Evolutionary conservation across 805 yeast genomes (phyloP).

Genomic region (Starmerella apis): DNA sequence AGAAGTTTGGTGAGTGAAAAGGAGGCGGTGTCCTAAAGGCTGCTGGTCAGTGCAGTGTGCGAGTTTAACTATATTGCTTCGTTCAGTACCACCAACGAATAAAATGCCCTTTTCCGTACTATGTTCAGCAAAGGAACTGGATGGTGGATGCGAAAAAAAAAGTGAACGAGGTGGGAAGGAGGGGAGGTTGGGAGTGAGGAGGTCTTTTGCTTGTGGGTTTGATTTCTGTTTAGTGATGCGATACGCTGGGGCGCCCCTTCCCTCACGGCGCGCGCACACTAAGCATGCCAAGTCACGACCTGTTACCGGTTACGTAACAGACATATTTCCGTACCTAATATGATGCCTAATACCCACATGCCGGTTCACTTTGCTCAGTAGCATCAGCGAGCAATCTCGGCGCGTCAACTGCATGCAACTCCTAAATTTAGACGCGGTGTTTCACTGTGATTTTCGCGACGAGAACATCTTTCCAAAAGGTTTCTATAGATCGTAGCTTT

Average conservation of each 20-base stretch:
- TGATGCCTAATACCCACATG: too few relatives aligned
- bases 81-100: neutral
- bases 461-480: too few relatives aligned
- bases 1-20: neutral
- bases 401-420: too few relatives aligned
- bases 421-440: too few relatives aligned
- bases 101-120: neutral
- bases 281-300: conserved; percentile 7
- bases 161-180: conserved; percentile 1
- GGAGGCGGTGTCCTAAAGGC: neutral
- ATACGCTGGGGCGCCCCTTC: conserved; percentile 7
- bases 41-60: neutral
- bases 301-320: neutral
- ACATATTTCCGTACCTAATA: neutral
- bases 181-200: conserved; percentile 3
- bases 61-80: neutral
- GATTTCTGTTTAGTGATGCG: conserved; percentile 8
- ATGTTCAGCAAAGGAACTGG: neutral
- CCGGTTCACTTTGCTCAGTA: neutral
- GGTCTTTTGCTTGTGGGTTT: conserved; percentile 1
- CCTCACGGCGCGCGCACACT: conserved; percentile 6
- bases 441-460: too few relatives aligned
- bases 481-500: too few relatives aligned
- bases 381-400: too few relatives aligned
- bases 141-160: neutral